Evolutionary conservation across 2,329 filamentous ascomycete species (phyloP), one percentile per base, ranked within the genome.

Genomic region (Colletotrichum shisoi): DNA sequence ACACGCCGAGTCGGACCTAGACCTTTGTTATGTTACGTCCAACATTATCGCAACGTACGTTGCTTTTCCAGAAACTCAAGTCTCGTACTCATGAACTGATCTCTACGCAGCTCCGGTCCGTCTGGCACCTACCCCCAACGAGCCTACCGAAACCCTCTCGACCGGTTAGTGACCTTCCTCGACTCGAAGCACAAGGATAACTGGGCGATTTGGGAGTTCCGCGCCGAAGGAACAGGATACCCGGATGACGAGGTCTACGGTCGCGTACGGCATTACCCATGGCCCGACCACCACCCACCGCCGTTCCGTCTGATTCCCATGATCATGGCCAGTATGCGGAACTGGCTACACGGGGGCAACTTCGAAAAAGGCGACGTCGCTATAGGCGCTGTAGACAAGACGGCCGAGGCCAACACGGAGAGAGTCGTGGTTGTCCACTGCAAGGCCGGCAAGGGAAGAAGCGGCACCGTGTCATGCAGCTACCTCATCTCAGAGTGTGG

Each of bases 181-280:
- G 93, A 98, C 79, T 82, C 85, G 51, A 92, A 93, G 74, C 95
- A 99, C 79, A 90, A 86, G 34, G 80, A 88, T 31, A 82, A 95
- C 70, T 99, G 95, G 95, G 89, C 91, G 3, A 97, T 99, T 73
- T 99, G 94, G 93, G 95, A 99, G 79, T 99, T 99, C 73, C 89
- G 95, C 52, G 95, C 93, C 42, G 95, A 99, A 77, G 95, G 95
- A 5, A 97, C 95, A 0, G 95, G 95, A 1, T 99, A 99, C 74
- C 93, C 93, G 0, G 95, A 99, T 75, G 86, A 89, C 19, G 91
- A 94, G 65, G 94, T 99, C 1, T 93, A 97, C 76, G 85, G 87
- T 40, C 86, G 94, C 3, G 89, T 98, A 70, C 87, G 90, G 70
- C 95, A 99, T 79, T 98, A 94, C 74, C 95, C 95, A 0, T 99